Base-by-base conservation (phyloP, 805 yeast genomes). In the Kockiozyma suomiensis region DNA sequence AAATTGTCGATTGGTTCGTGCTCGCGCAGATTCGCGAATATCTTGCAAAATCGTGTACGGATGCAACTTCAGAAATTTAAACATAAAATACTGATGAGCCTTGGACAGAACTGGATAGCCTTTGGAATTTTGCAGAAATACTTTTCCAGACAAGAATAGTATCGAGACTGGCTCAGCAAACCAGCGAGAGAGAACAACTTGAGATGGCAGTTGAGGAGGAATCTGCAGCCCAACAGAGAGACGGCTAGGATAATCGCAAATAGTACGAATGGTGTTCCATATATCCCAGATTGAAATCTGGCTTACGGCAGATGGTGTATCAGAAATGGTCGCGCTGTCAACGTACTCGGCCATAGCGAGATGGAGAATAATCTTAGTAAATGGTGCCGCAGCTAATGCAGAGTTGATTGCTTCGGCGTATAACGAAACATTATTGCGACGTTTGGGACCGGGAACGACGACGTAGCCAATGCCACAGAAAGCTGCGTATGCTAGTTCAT, bases 211-310 rank as follows among this genome's bases (percentile, higher is more conserved):
- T 38, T 78, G 77, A 58, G 84, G 84, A 33, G 96, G 92, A 23
- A 91, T 80, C 38, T 86, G 94, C 37, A 88, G 75, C 3, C 90
- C 88, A 55, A 90, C 84, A n/a, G 89, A 84, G 53, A 87, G 72
- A 23, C 82, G 79, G 1, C 72, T 62, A 50, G 85, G 78, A 67
- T 85, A 84, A 56, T 79, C 79, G 66, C 86, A 82, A 38, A 81
- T 73, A 4, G 78, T 75, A 25, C 90, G 74, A 2, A 87, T 80
- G 0, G 87, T 78, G 65, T 86, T 83, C 92, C 92, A 87, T 66
- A 85, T 79, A 56, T 85, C 88, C 92, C 92, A 87, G 1, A 87
- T 84, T 2, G 86, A 82, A 33, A 86, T 71, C 7, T 78, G 73
- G 66, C 81, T 84, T 17, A 76, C 42, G 23, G 28, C 13, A 1